Evolutionary conservation across 352 stramenopile species (phyloP), one percentile per base, ranked within the genome.

Genomic region (Pythium diclinum): DNA sequence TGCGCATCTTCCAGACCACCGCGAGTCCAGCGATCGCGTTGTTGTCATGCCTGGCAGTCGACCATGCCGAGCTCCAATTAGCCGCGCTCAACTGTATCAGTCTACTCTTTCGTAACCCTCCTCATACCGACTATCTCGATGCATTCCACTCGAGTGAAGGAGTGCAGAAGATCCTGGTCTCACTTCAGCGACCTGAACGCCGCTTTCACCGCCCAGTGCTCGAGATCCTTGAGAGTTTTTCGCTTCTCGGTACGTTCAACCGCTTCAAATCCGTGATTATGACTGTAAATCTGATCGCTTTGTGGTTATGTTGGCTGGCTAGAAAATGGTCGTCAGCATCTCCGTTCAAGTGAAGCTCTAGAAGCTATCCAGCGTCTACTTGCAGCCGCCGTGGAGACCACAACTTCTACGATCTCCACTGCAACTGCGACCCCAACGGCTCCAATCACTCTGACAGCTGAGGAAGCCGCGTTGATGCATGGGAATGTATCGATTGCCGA

Each of bases 151-250:
- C 51, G 9, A 53, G 74, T 3, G 66, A 69, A 16, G 74, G 72
- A 0, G 47, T 79, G 28, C 28, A 67, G 9, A 60, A 56, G 0
- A 61, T 76, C 0, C 59, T 87, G 2, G 28, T 48, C 21, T 78
- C 84, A 32, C 53, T 71, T 3, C 30, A 52, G 5, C 74, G 82
- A 49, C 11, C 63, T 0, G 76, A 88, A 17, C 61, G 77, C 21
- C 66, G 74, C 8, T 87, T 76, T 25, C 77, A 87, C 48, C 56
- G 52, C 0, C 69, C 67, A 9, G 49, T 74, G 48, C 77, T 90
- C 4, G 67, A 75, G 11, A 86, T 83, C 34, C 16, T 85, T 4
- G 77, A 85, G 49, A 77, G 56, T 9, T 77, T 87, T 25, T 90
- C 81, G 3, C 66, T 73, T 13, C 69, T 73, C 42, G 74, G 79